phyloP scores from a whole-genome alignment of 768 basidiomycete genomes.

The Sarcodon aspratus region DNA sequence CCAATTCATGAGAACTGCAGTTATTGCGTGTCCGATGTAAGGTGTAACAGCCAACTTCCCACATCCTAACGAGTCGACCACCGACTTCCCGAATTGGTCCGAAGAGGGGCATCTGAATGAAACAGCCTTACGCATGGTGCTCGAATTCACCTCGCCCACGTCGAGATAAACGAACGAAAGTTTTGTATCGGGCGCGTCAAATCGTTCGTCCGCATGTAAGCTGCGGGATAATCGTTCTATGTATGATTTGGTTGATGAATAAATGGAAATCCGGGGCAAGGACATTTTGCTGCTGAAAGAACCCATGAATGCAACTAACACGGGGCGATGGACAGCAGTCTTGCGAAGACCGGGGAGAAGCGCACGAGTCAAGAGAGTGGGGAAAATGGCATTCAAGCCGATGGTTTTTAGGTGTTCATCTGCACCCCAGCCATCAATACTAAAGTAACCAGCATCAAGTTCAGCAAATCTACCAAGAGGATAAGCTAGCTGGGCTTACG shows the following conservation, averaged over 20 bases:
- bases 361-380: constrained; percentile 15
- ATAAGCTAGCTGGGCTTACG: constrained; percentile 2
- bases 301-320: constrained; percentile 14
- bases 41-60: constrained; percentile 9
- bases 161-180: constrained; percentile 13
- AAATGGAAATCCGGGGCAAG: constrained; percentile 12
- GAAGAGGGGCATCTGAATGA: constrained; percentile 6
- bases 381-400: constrained; percentile 12
- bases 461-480: not conserved
- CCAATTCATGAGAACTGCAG: too few species aligned
- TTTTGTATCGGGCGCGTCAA: constrained; percentile 7
- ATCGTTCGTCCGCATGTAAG: constrained; percentile 15
- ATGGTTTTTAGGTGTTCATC: constrained; percentile 8
- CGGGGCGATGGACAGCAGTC: constrained; percentile 9
- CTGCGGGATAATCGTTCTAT: constrained; percentile 9
- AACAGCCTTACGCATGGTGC: not conserved
- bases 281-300: constrained; percentile 10
- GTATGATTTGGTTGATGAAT: constrained; percentile 16
- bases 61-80: constrained; percentile 12
- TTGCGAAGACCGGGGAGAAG: constrained; percentile 16
- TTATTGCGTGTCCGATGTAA: constrained; percentile 7
- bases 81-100: constrained; percentile 9
- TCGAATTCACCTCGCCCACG: constrained; percentile 13
- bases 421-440: constrained; percentile 11
- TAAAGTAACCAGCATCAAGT: not conserved